phyloP scores from a whole-genome alignment of 192 early-diverging fungal genomes.

The Coemansia sp. region DNA sequence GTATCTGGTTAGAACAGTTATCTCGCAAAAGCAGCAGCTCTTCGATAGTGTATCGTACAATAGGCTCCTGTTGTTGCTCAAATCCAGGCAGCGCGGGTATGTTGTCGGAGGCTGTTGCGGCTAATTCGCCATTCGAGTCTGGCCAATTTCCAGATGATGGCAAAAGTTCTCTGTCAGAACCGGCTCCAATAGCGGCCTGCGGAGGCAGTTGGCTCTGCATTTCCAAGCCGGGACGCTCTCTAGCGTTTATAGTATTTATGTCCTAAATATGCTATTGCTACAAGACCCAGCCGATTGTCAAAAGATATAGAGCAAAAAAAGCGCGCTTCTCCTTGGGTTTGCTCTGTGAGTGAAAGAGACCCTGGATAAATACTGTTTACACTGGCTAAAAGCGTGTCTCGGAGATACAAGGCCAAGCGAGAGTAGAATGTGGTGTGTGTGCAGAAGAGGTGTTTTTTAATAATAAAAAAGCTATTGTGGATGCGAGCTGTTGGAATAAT shows the following conservation, averaged over 20 bases:
- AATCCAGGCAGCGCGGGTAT: constrained; percentile 1
- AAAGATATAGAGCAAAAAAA: background rate
- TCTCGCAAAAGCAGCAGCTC: constrained; percentile 41
- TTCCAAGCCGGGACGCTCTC: background rate
- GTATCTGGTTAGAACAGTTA: constrained; percentile 28
- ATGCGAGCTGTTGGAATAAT: background rate
- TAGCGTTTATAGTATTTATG: background rate
- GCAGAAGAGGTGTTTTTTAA: background rate
- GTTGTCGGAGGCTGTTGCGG: background rate
- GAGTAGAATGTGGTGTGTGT: background rate
- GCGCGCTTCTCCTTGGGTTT: background rate
- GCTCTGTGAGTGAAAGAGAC: background rate
- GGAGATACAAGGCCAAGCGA: background rate
- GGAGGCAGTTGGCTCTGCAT: constrained; percentile 6
- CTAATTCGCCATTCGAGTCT: constrained; percentile 3
- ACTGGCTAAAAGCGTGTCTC: background rate
- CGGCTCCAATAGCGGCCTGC: background rate
- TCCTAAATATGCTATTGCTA: background rate
- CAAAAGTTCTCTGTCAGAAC: background rate
- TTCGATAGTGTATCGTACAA: constrained; percentile 34
- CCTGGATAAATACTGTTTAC: background rate
- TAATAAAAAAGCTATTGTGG: too few species aligned
- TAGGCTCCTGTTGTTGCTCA: background rate
- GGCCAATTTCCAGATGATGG: constrained; percentile 14
- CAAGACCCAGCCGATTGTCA: background rate